These are phyloP conservation scores for Phytophthora quininea DNA, from an alignment of 352 stramenopile genomes.

Conservation along the genomic window DNA sequence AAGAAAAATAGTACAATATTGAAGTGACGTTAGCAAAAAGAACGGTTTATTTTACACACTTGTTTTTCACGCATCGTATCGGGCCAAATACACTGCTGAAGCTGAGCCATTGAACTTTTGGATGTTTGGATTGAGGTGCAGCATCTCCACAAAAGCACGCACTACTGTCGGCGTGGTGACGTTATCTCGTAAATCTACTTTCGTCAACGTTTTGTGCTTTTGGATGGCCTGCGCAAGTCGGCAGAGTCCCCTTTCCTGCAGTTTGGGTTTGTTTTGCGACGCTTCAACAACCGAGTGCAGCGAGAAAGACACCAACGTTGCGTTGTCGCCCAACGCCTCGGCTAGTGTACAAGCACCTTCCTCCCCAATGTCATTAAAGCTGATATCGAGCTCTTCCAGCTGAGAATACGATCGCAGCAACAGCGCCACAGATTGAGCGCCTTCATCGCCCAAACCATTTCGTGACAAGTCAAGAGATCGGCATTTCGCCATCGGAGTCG, in stretches of 20 bases:
- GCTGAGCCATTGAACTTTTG: slow-evolving; percentile 65
- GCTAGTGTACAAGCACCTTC: slow-evolving; percentile 44
- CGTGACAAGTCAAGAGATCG: slow-evolving; percentile 51
- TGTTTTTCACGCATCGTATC: slow-evolving; percentile 32
- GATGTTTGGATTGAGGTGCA: slow-evolving; percentile 48
- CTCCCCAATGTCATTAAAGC: slow-evolving; percentile 79
- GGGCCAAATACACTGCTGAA: slow-evolving; percentile 55
- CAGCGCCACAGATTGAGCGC: slow-evolving; percentile 47
- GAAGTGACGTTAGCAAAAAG: too few species aligned
- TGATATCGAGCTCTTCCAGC: slow-evolving; percentile 63
- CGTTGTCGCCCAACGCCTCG: slow-evolving; percentile 49
- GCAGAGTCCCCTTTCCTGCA: slow-evolving; percentile 52
- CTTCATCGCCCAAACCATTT: slow-evolving; percentile 66
- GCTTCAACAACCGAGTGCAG: slow-evolving; percentile 54
- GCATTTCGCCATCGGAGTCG: slow-evolving; percentile 25
- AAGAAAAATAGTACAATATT: neutral
- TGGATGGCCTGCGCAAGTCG: slow-evolving; percentile 43
- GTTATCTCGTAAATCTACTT: slow-evolving; percentile 64
- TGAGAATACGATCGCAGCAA: slow-evolving; percentile 40
- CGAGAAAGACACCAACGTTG: slow-evolving; percentile 49
- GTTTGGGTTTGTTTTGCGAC: slow-evolving; percentile 31
- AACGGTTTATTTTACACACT: neutral
- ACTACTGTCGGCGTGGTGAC: slow-evolving; percentile 36
- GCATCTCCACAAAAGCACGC: slow-evolving; percentile 42
- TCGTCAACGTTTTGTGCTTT: slow-evolving; percentile 39